Evolutionary conservation across 1,284 basidiomycete genomes (phyloP).

Genomic region (Leccinum griseonigrum): DNA sequence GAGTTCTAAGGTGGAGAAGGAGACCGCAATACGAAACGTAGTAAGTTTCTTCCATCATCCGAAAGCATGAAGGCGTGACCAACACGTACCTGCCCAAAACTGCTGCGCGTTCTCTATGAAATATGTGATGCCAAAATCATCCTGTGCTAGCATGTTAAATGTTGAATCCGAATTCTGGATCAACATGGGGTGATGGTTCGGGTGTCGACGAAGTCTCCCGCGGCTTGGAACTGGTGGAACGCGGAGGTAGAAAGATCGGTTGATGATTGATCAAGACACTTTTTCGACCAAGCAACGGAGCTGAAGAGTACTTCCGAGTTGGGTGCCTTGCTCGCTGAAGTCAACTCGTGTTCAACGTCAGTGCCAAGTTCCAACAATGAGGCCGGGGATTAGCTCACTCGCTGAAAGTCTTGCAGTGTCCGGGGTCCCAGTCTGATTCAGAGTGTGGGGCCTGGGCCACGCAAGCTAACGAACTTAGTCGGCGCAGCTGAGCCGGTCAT

Average conservation of each 20-base stretch:
- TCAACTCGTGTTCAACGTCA: conserved; percentile 8
- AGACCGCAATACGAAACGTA: background rate
- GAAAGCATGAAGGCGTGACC: conserved; percentile 10
- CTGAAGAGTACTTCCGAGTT: background rate
- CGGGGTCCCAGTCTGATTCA: conserved; percentile 16
- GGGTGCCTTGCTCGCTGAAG: background rate
- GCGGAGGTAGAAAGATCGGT: background rate
- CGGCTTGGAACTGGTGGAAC: background rate
- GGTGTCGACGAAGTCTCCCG: conserved; percentile 2
- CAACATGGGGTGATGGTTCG: conserved; percentile 4
- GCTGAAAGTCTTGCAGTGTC: conserved; percentile 14
- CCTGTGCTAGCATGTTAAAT: conserved; percentile 25
- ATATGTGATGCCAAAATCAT: conserved; percentile 68
- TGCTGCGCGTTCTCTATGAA: conserved; percentile 77
- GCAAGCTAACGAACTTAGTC: no score
- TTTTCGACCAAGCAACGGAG: background rate
- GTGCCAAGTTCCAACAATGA: conserved; percentile 1
- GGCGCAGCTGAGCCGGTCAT: no score
- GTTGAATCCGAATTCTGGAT: conserved; percentile 18
- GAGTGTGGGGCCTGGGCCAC: no score
- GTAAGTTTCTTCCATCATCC: conserved; percentile 9
- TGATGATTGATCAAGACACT: conserved; percentile 1
- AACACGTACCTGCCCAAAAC: conserved; percentile 77
- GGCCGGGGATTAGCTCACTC: background rate
- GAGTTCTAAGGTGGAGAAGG: conserved; percentile 54